Evolutionary conservation across 2,329 filamentous ascomycete species (phyloP).

Genomic region (Penicillium frequentans): DNA sequence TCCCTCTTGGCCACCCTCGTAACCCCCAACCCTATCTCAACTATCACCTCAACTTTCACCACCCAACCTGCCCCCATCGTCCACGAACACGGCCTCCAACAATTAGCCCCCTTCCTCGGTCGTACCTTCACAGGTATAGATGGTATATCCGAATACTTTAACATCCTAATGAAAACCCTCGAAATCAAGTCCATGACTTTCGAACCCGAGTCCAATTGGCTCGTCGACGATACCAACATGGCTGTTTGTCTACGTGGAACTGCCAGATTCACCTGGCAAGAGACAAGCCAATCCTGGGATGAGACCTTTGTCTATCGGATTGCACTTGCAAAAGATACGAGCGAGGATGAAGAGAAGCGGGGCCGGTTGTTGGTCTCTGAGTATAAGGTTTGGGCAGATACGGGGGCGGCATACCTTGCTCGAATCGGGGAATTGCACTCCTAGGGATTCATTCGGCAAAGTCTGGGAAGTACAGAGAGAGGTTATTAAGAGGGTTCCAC

Average conservation of each 20-base stretch:
- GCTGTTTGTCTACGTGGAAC: constrained; percentile 36
- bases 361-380: constrained; percentile 33
- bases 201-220: constrained; percentile 35
- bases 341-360: neutral
- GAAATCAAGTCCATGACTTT: constrained; percentile 39
- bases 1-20: constrained; percentile 35
- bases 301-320: constrained; percentile 44
- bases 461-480: neutral
- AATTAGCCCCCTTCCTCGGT: constrained; percentile 45
- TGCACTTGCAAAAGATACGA: constrained; percentile 31
- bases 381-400: constrained; percentile 48
- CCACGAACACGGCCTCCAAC: constrained; percentile 42
- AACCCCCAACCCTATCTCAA: neutral
- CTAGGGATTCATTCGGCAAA: too few relatives aligned
- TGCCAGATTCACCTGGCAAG: constrained; percentile 35
- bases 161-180: constrained; percentile 30
- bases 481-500: neutral
- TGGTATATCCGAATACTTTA: constrained; percentile 40
- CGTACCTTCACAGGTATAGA: constrained; percentile 39
- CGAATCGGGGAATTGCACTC: constrained; percentile 20
- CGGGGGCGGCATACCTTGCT: constrained; percentile 46
- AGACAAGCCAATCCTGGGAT: constrained; percentile 39
- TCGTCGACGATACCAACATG: constrained; percentile 35
- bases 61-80: constrained; percentile 23
- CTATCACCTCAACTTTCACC: constrained; percentile 34